Evolutionary conservation across 2,329 filamentous ascomycete species (phyloP).

Genomic region (Pseudocercospora vitis): DNA sequence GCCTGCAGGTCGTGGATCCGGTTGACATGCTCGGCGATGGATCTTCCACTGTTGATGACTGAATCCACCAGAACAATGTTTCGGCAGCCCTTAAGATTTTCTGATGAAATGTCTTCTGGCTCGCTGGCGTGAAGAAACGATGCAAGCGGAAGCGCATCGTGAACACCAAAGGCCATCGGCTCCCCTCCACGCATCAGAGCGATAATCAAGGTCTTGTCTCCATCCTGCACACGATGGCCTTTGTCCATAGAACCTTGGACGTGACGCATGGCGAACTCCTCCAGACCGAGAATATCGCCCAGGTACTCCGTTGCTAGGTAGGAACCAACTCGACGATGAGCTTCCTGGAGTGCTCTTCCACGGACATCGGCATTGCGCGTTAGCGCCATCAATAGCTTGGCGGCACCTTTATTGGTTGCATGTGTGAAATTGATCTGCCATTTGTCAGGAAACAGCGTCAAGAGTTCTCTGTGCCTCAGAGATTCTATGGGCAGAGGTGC

Average conservation of each 20-base stretch:
- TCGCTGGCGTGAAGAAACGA: constrained; percentile 52
- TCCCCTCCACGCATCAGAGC: constrained; percentile 65
- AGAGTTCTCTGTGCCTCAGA: constrained; percentile 40
- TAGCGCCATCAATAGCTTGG: constrained; percentile 55
- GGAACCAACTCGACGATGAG: constrained; percentile 52
- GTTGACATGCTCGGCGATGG: constrained; percentile 51
- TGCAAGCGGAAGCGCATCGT: constrained; percentile 53
- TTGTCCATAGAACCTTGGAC: constrained; percentile 50
- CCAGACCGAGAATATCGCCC: constrained; percentile 50
- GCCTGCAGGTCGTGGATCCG: constrained; percentile 46
- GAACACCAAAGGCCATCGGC: constrained; percentile 61
- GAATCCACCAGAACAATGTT: constrained; percentile 60
- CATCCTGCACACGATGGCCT: constrained; percentile 51
- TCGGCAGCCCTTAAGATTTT: constrained; percentile 44
- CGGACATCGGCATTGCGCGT: constrained; percentile 52
- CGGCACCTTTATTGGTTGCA: constrained; percentile 47
- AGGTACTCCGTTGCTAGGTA: constrained; percentile 57
- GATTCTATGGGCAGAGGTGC: constrained; percentile 43
- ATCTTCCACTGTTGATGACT: constrained; percentile 59
- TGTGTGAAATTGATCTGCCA: constrained; percentile 26
- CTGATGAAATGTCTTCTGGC: constrained; percentile 44
- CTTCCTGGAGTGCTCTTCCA: constrained; percentile 51
- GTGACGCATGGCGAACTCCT: constrained; percentile 52
- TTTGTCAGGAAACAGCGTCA: constrained; percentile 37
- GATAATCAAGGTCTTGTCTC: constrained; percentile 55